phyloP scores from a whole-genome alignment of 306 rosid genomes.

The Myrica gale region DNA sequence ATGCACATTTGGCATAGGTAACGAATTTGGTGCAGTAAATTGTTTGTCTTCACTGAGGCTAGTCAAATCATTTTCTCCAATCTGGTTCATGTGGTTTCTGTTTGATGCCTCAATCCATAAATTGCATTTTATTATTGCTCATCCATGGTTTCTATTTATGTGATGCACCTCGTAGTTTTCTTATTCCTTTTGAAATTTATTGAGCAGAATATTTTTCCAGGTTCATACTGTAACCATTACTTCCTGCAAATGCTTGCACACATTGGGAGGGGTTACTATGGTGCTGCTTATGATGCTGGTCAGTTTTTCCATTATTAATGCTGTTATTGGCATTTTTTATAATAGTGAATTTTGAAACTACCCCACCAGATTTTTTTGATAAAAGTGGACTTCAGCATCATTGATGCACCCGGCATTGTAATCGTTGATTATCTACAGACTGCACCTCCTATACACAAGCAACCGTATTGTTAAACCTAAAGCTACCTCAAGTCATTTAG shows the following conservation, averaged over 20 bases:
- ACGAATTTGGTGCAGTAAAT: constrained; percentile 21
- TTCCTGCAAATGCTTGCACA: constrained; percentile 90
- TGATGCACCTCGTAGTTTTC: background rate
- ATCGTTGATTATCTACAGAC: background rate
- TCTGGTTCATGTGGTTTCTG: background rate
- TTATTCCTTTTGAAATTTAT: background rate
- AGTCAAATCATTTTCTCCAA: background rate
- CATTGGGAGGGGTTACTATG: constrained; percentile 69
- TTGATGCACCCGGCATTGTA: background rate
- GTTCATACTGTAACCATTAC: constrained; percentile 82
- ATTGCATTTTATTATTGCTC: background rate
- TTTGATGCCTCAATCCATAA: background rate
- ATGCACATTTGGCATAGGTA: constrained; percentile 91
- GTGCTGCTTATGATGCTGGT: constrained; percentile 76
- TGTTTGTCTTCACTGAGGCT: constrained; percentile 1
- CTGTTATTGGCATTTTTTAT: background rate
- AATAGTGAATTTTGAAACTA: background rate
- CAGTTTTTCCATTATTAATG: constrained; percentile 17
- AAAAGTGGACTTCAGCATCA: background rate
- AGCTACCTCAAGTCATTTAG: constrained; percentile 4
- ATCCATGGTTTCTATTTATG: background rate
- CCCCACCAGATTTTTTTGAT: background rate
- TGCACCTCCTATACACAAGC: background rate
- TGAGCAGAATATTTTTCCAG: constrained; percentile 40
- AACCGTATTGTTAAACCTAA: constrained; percentile 3